phyloP scores from a whole-genome alignment of 495 filamentous ascomycete genomes.

The Cercophora samala region DNA sequence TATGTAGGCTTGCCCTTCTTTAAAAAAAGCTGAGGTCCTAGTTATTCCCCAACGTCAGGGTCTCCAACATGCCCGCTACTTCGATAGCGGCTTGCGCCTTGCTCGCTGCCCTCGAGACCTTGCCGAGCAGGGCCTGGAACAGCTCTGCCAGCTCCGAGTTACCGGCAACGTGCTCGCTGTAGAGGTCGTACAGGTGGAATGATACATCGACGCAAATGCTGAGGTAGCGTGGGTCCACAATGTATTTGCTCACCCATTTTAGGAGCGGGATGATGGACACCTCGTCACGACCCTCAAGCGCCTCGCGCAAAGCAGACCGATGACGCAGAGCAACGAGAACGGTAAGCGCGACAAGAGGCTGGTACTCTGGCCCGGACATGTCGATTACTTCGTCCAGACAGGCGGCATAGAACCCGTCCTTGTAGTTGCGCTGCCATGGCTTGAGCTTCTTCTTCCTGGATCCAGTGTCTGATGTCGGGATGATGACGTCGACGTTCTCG shows the following conservation, averaged over 20 bases:
- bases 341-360: constrained; percentile 63
- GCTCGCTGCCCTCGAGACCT: constrained; percentile 74
- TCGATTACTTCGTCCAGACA: constrained; percentile 78
- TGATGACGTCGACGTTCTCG: constrained; percentile 82
- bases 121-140: constrained; percentile 59
- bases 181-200: constrained; percentile 78
- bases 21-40: neutral
- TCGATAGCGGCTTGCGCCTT: constrained; percentile 72
- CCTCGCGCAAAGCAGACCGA: constrained; percentile 78
- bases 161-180: constrained; percentile 73
- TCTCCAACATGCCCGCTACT: constrained; percentile 80
- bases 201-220: constrained; percentile 73
- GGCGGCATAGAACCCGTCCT: constrained; percentile 69
- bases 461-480: constrained; percentile 37
- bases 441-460: constrained; percentile 57
- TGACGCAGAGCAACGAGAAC: constrained; percentile 80
- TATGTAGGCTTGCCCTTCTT: neutral
- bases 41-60: constrained; percentile 50
- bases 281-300: constrained; percentile 81
- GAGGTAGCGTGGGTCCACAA: constrained; percentile 75
- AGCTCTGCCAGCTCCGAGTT: constrained; percentile 66
- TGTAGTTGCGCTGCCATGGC: constrained; percentile 75
- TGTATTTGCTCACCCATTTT: constrained; percentile 74
- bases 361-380: constrained; percentile 41
- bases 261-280: constrained; percentile 74